Evolutionary conservation across 164 flowering plant species (phyloP).

Genomic region (Vitis amurensis): DNA sequence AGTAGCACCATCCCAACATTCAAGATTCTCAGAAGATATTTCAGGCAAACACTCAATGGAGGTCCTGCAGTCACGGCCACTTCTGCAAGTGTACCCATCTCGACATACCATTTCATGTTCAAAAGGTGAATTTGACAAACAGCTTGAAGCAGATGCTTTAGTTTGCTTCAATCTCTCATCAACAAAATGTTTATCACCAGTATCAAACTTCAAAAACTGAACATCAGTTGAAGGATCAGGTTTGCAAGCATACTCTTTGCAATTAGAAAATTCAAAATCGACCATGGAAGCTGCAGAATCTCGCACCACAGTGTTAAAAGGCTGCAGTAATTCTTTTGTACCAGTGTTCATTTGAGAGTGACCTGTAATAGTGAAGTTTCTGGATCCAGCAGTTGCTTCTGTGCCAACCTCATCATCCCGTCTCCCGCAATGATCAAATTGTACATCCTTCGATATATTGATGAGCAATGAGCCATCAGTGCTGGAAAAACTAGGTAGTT

Average conservation of each 20-base stretch:
- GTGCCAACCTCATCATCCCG: conserved; percentile 3
- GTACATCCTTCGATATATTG: not conserved
- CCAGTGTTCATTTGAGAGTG: not conserved
- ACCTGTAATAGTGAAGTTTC: not conserved
- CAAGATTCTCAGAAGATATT: conserved; percentile 8
- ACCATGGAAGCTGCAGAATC: conserved; percentile 3
- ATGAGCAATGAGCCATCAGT: not conserved
- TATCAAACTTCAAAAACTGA: conserved; percentile 1
- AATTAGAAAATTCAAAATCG: conserved; percentile 3
- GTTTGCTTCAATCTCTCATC: conserved; percentile 8
- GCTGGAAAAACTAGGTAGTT: not conserved
- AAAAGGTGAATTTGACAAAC: conserved; percentile 3
- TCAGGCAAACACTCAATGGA: conserved; percentile 7
- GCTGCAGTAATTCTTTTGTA: not conserved
- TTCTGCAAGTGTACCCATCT: not conserved
- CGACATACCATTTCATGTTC: not conserved
- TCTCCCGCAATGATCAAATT: not conserved
- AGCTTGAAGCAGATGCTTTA: conserved; percentile 5
- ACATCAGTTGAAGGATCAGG: conserved; percentile 4
- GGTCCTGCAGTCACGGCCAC: not conserved
- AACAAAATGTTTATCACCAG: conserved; percentile 8
- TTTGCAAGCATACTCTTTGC: conserved; percentile 3
- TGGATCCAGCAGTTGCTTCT: conserved; percentile 2
- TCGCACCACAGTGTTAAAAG: conserved; percentile 1
- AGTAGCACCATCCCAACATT: conserved; percentile 5